Conservation (phyloP, 306 rosid genomes). For the Cucurbita ficifolia region DNA sequence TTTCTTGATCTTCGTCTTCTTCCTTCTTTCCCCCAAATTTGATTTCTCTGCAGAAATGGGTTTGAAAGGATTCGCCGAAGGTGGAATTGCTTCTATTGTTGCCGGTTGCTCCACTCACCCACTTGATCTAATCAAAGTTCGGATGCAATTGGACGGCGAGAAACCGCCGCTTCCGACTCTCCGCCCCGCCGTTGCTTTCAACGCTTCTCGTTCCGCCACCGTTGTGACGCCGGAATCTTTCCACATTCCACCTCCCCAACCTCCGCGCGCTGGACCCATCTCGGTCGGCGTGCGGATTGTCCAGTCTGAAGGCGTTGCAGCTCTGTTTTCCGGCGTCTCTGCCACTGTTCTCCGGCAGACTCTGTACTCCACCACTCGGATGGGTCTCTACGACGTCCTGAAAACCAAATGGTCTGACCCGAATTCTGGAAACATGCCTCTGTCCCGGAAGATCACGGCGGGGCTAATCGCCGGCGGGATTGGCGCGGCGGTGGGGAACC, state of each 20-base stretch:
- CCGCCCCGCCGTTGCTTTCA: conserved; percentile 40
- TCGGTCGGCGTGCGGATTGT: conserved; percentile 1
- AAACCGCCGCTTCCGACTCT: conserved; percentile 19
- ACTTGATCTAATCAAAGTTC: conserved; percentile 64
- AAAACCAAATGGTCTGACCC: conserved; percentile 56
- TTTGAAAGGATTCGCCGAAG: conserved; percentile 4
- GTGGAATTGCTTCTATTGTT: conserved; percentile 4
- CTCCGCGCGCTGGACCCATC: conserved; percentile 23
- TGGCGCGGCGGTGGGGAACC: conserved; percentile 75
- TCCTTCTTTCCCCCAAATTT: too few relatives aligned
- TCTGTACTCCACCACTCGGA: conserved; percentile 6
- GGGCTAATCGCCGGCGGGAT: conserved; percentile 59
- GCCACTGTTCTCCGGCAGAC: conserved; percentile 3
- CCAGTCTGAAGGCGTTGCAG: not conserved
- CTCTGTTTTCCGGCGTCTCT: not conserved
- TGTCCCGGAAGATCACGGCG: conserved; percentile 30
- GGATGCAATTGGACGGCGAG: conserved; percentile 73
- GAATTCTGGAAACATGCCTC: conserved; percentile 22
- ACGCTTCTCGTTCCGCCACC: conserved; percentile 12
- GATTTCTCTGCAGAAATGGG: conserved; percentile 23
- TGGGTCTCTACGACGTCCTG: conserved; percentile 1
- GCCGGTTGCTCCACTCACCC: conserved; percentile 8
- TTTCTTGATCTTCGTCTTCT: too few relatives aligned
- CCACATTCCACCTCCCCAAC: not conserved
- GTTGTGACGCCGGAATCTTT: not conserved